Percentiles rank a stretch among this genome's conserved stretches.
phyloP scores from a whole-genome alignment of 306 rosid species.

The Cercis canadensis region DNA sequence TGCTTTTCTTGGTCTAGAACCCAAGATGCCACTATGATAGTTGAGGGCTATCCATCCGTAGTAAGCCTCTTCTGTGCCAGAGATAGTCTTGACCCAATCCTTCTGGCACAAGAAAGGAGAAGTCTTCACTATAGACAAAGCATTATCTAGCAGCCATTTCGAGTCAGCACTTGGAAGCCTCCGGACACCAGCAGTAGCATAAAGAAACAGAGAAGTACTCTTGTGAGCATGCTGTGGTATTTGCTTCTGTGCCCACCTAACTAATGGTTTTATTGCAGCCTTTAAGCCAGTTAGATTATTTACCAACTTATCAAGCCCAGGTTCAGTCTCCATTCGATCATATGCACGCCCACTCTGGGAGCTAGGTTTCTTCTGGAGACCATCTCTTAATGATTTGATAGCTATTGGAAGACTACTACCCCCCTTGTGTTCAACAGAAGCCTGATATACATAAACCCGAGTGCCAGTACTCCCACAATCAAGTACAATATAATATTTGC shows the following conservation, averaged over 20 bases:
- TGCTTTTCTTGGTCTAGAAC: slow-evolving; percentile 69
- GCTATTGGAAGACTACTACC: slow-evolving; percentile 67
- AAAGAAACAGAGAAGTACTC: slow-evolving; percentile 74
- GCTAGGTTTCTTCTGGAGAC: slow-evolving; percentile 44
- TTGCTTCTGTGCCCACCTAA: slow-evolving; percentile 87
- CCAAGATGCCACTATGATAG: slow-evolving; percentile 64
- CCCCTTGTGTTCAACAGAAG: slow-evolving; percentile 50
- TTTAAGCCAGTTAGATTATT: slow-evolving; percentile 67
- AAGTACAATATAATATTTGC: slow-evolving; percentile 79
- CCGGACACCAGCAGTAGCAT: slow-evolving; percentile 96
- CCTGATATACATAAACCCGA: slow-evolving; percentile 75
- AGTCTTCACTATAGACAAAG: slow-evolving; percentile 75
- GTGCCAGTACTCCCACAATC: slow-evolving; percentile 96
- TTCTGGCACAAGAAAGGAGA: slow-evolving; percentile 76
- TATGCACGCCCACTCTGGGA: slow-evolving; percentile 77
- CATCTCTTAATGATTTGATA: slow-evolving; percentile 50
- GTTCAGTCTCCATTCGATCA: slow-evolving; percentile 91
- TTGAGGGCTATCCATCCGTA: slow-evolving; percentile 97
- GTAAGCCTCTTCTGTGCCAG: slow-evolving; percentile 93
- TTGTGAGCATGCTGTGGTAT: slow-evolving; percentile 73
- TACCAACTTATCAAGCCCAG: slow-evolving; percentile 86
- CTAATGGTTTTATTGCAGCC: slow-evolving; percentile 72
- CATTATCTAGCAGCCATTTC: slow-evolving; percentile 79
- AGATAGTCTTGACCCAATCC: slow-evolving; percentile 78
- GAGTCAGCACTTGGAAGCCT: slow-evolving; percentile 70